A percentile compares a stretch with the other conserved stretches of the same genome.
phyloP scores from a whole-genome alignment of 1,284 basidiomycete species.

The Apiotrichum akiyoshidainum region DNA sequence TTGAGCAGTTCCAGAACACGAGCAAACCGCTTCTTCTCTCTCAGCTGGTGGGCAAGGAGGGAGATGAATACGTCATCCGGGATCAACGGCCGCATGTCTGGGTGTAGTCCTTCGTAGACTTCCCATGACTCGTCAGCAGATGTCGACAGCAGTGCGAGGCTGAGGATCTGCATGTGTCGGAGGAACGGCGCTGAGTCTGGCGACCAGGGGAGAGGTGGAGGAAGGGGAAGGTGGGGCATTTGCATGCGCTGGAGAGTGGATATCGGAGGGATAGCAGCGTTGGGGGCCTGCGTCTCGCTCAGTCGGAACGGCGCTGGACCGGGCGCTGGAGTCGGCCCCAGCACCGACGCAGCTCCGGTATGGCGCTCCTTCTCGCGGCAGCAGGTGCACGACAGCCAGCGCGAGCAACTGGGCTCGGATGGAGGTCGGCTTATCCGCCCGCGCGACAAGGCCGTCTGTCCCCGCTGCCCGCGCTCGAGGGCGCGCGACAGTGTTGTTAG shows the following conservation, averaged over 20 bases:
- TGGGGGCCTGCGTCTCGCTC: neutral
- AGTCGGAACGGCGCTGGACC: neutral
- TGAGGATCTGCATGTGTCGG: constrained; percentile 40
- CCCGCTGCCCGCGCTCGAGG: neutral
- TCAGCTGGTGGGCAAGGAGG: constrained; percentile 32
- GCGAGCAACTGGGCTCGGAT: constrained; percentile 32
- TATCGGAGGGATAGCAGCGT: constrained; percentile 11
- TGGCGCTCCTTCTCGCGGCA: constrained; percentile 10
- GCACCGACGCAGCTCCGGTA: too few relatives aligned
- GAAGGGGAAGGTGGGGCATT: constrained; percentile 37
- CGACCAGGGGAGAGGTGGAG: constrained; percentile 43
- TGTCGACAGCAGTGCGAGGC: constrained; percentile 27
- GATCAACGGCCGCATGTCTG: constrained; percentile 31
- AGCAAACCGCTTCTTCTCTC: constrained; percentile 1
- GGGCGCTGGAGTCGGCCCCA: too few relatives aligned
- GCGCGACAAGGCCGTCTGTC: neutral
- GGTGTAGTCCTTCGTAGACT: constrained; percentile 34
- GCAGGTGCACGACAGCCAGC: constrained; percentile 41
- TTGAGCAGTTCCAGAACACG: constrained; percentile 24
- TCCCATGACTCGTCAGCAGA: constrained; percentile 34
- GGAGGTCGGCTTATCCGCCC: neutral
- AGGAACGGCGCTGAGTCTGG: constrained; percentile 42
- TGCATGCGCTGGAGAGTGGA: constrained; percentile 17
- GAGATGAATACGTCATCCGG: constrained; percentile 36
- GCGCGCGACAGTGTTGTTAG: constrained; percentile 1